Evolutionary conservation across 2,329 filamentous ascomycete genomes (phyloP).

Genomic region (Fusarium sp.): DNA sequence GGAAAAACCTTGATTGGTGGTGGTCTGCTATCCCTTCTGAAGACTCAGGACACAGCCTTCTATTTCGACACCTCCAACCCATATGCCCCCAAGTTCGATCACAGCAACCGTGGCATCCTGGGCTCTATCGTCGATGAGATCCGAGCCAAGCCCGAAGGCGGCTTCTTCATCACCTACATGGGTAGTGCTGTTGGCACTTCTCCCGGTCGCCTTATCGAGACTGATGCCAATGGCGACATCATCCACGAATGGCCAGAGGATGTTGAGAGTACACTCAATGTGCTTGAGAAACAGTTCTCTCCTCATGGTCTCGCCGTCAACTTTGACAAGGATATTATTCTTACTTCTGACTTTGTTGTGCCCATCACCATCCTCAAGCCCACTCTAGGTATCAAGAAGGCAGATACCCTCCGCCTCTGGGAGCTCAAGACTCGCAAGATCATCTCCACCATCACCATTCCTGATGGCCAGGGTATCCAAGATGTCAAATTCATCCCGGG

Average conservation of each 20-base stretch:
- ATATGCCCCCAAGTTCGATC: slow-evolving; percentile 69
- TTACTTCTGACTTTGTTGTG: slow-evolving; percentile 74
- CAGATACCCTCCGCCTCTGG: slow-evolving; percentile 72
- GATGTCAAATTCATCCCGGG: slow-evolving; percentile 76
- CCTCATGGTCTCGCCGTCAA: slow-evolving; percentile 72
- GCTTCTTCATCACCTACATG: slow-evolving; percentile 74
- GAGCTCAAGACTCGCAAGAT: slow-evolving; percentile 66
- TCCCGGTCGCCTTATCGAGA: slow-evolving; percentile 72
- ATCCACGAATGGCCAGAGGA: slow-evolving; percentile 74
- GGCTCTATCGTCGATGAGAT: slow-evolving; percentile 73
- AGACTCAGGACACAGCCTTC: slow-evolving; percentile 72
- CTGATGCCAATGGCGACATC: slow-evolving; percentile 69
- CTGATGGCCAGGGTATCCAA: slow-evolving; percentile 65
- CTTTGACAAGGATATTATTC: slow-evolving; percentile 68
- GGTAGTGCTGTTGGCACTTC: slow-evolving; percentile 69
- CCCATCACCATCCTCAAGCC: slow-evolving; percentile 73
- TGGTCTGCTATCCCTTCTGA: slow-evolving; percentile 69
- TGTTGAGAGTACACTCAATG: slow-evolving; percentile 65
- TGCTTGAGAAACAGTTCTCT: slow-evolving; percentile 71
- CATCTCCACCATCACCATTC: slow-evolving; percentile 72
- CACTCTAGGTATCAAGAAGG: slow-evolving; percentile 64
- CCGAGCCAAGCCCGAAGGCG: slow-evolving; percentile 71
- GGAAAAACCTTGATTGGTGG: slow-evolving; percentile 70
- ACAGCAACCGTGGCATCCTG: slow-evolving; percentile 71
- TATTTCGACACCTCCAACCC: slow-evolving; percentile 72